phyloP scores from a whole-genome alignment of 192 early-diverging fungal species.

The Coemansia sp. region DNA sequence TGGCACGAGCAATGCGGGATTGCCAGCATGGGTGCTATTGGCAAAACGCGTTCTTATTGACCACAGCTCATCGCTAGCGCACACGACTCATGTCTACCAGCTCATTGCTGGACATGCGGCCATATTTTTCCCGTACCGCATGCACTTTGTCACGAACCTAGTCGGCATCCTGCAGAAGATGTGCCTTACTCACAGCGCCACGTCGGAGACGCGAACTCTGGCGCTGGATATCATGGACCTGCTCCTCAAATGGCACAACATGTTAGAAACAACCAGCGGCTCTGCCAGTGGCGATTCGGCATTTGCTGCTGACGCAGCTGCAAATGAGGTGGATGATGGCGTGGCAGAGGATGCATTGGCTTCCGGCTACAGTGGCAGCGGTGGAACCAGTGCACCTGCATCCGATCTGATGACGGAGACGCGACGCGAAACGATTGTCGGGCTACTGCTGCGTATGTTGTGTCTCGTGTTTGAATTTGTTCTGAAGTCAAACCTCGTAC shows the following conservation, averaged over 20 bases:
- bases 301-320: not conserved
- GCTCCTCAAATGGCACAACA: constrained; percentile 86
- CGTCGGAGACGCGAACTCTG: constrained; percentile 77
- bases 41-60: constrained; percentile 87
- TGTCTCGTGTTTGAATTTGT: constrained; percentile 52
- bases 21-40: constrained; percentile 85
- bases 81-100: constrained; percentile 90
- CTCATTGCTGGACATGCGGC: constrained; percentile 83
- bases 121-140: constrained; percentile 84
- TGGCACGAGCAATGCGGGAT: constrained; percentile 11
- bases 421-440: constrained; percentile 45
- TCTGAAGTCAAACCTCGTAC: constrained; percentile 38
- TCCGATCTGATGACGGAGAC: constrained; percentile 32
- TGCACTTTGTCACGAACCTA: constrained; percentile 89
- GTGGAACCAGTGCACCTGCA: not conserved
- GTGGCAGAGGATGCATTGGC: not conserved
- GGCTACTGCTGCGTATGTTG: constrained; percentile 45
- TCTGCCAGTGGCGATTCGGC: not conserved
- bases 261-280: constrained; percentile 46
- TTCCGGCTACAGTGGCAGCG: not conserved
- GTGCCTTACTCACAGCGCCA: constrained; percentile 79
- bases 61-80: constrained; percentile 86
- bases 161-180: constrained; percentile 82
- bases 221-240: constrained; percentile 90
- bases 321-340: not conserved